Evolutionary conservation across 2,329 filamentous ascomycete species (phyloP), one percentile per base, ranked within the genome.

Genomic region (Eutypa lata): DNA sequence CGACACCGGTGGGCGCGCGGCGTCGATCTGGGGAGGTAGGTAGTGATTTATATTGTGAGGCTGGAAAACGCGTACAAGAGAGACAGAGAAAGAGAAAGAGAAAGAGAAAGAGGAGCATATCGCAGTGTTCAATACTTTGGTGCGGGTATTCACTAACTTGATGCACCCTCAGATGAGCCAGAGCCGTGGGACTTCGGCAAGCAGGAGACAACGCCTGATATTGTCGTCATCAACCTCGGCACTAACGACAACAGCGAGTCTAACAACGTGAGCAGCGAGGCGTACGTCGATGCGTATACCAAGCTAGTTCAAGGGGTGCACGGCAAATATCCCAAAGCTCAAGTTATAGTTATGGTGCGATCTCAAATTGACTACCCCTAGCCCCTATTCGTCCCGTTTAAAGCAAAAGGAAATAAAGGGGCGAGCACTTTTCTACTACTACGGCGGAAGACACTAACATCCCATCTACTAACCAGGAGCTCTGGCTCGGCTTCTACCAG

Each of bases 401-500:
- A n/a, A n/a, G 24, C 47, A 5, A 5, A 31, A 31, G 26, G 10
- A 31, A 31, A 31, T 10, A 31, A 31, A 31, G 10, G 26, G 10
- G 10, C 6, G 26, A 31, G n/a, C n/a, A 31, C 5, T 31, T 10
- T 31, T 31, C 6, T 31, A 5, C 26, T 10, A 31, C 26, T 10
- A 31, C 26, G 10, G 26, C 10, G 26, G 26, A 10, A 44, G 7
- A 13, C 7, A 26, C 48, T 50, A 43, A 52, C 19, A 49, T 38
- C 7, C 4, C 21, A 10, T 26, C 18, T 26, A 3, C n/a, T 11
- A 11, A 19, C 8, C 31, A 61, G 58, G 52, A 61, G 54, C 54
- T 61, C 50, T 83, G 79, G 78, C 73, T 78, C 38, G 73, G 74
- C n/a, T 85, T 83, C 67, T 69, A 68, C 51, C 68, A 74, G 28